Conservation (phyloP, 345 rosid genomes). For the Chamaenerion angustifolium region DNA sequence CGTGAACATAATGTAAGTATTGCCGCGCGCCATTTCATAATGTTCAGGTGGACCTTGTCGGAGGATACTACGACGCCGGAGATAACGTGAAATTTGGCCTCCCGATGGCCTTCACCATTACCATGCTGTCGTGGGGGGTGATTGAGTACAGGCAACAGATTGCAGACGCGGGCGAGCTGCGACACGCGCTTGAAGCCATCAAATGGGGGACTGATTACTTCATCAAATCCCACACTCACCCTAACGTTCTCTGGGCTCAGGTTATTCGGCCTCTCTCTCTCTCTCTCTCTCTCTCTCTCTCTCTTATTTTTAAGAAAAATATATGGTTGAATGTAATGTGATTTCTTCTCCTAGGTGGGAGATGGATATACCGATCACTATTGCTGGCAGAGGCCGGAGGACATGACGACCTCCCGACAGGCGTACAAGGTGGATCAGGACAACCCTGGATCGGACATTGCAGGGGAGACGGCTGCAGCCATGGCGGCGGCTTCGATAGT, state of each 20-base stretch:
- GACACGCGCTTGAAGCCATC: conserved; percentile 54
- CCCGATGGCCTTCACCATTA: conserved; percentile 80
- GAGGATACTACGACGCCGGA: conserved; percentile 94
- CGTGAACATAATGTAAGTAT: too few species aligned
- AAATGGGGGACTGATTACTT: conserved; percentile 92
- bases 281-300: neutral
- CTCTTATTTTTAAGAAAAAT: neutral
- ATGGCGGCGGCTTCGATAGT: conserved; percentile 82
- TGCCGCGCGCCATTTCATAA: too few species aligned
- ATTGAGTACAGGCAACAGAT: conserved; percentile 47
- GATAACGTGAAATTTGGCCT: conserved; percentile 86
- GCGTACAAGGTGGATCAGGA: conserved; percentile 57
- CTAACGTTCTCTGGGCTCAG: conserved; percentile 48
- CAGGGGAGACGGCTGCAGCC: conserved; percentile 75
- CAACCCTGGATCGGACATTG: conserved; percentile 74
- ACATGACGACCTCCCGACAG: conserved; percentile 66
- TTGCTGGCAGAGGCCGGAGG: conserved; percentile 98
- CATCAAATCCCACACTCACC: conserved; percentile 56
- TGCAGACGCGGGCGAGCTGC: conserved; percentile 33
- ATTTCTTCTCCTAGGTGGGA: conserved; percentile 38
- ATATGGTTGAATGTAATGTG: too few species aligned
- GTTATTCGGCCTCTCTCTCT: conserved; percentile 4
- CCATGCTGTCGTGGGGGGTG: conserved; percentile 82
- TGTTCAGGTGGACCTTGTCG: conserved; percentile 74
- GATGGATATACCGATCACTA: conserved; percentile 82